These are phyloP conservation scores for Chaetomium cochliodes DNA, from an alignment of 495 filamentous ascomycete species.

Conservation along the genomic window DNA sequence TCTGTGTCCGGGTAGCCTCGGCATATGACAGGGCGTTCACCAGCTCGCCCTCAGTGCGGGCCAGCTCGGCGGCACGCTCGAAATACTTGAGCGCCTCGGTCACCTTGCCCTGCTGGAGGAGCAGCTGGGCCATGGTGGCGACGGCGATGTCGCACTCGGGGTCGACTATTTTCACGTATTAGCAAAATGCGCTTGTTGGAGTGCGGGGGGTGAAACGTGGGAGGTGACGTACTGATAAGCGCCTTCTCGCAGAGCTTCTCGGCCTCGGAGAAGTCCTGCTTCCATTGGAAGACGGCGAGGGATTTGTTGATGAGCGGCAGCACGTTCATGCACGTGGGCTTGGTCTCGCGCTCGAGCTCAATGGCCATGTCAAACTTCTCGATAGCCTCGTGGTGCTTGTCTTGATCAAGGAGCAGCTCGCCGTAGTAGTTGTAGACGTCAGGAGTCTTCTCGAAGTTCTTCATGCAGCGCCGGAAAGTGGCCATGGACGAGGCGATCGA, in stretches of 20 bases:
- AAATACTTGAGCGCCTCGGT: slow-evolving; percentile 95
- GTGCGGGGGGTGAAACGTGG: not conserved
- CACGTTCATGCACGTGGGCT: slow-evolving; percentile 94
- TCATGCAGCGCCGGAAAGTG: slow-evolving; percentile 94
- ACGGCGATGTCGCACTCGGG: slow-evolving; percentile 99
- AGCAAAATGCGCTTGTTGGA: slow-evolving; percentile 21
- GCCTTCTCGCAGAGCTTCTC: slow-evolving; percentile 97
- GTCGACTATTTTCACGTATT: slow-evolving; percentile 65
- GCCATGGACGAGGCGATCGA: slow-evolving; percentile 97
- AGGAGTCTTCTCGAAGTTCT: slow-evolving; percentile 94
- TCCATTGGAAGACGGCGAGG: slow-evolving; percentile 94
- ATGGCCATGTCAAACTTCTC: slow-evolving; percentile 98
- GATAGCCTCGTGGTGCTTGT: slow-evolving; percentile 91
- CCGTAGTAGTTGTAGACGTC: slow-evolving; percentile 99
- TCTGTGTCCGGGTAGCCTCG: slow-evolving; percentile 92
- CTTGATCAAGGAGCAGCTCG: slow-evolving; percentile 95
- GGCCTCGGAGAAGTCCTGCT: slow-evolving; percentile 90
- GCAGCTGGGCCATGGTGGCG: slow-evolving; percentile 98
- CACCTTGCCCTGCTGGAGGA: slow-evolving; percentile 96
- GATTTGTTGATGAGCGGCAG: slow-evolving; percentile 98
- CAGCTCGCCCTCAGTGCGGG: slow-evolving; percentile 92
- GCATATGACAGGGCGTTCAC: slow-evolving; percentile 96
- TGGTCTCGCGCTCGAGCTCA: slow-evolving; percentile 93
- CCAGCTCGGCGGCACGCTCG: slow-evolving; percentile 90
- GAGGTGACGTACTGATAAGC: slow-evolving; percentile 74